Base-by-base conservation (phyloP, 2,329 filamentous ascomycete species). In the Shiraia sp. region DNA sequence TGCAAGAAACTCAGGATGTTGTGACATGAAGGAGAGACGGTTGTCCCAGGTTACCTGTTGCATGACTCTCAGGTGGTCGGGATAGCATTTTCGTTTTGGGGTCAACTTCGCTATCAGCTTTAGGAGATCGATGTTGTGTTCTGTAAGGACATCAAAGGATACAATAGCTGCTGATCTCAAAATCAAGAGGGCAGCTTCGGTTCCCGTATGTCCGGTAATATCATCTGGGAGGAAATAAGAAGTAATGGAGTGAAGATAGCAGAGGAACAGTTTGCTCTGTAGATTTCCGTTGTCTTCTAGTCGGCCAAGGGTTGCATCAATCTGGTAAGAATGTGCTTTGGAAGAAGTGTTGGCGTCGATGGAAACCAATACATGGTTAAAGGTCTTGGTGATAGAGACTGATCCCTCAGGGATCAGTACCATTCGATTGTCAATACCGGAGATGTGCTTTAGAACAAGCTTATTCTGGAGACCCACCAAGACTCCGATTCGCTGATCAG, bases 201-300 rank as follows among this genome's bases (percentile, higher is more conserved):
- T 81, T 0, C 81, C 81, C 0, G 78, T 83, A 4, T 64, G 59
- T 0, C 51, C 32, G 0, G 75, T 78, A 0, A 82, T 63, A 0
- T 61, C 62, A 49, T 83, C 80, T 0, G 75, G 73, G 0, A 80
- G 59, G 19, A 71, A 78, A 37, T 73, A 71, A 0, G 79, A 78
- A 0, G 80, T 83, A 0, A 81, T 40, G 0, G 75, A 79, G 45
- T 85, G 79, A 0, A 84, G 60, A 24, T 77, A 76, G 10, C 24
- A 36, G n/a, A 80, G 64, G 16, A 74, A 71, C 0, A 85, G 62
- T 35, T 77, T 79, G 59, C 77, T 79, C 13, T 75, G 69, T 0
- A 81, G 36, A 12, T 64, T 76, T 0, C 75, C 76, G 44, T 75
- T 79, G 22, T 79, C 77, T 0, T 71, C 49, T 0, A 86, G 53